Percentiles rank a stretch among this genome's conserved stretches.
Conservation (phyloP, 768 basidiomycete species). For the Lentinula sp. region DNA sequence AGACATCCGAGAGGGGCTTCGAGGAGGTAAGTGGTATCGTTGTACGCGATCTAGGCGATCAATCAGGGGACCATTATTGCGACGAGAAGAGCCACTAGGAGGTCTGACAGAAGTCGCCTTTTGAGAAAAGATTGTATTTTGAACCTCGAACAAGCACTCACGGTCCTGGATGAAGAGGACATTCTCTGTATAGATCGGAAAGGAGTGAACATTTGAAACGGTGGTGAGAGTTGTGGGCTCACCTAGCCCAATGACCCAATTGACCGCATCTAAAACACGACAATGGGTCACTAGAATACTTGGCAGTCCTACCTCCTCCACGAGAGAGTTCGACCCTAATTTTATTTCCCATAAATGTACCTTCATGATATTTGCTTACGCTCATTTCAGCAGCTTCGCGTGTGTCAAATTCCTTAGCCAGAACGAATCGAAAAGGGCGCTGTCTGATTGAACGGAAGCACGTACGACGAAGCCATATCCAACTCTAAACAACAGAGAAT, state of each 20-base stretch:
- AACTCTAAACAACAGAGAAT: constrained; percentile 38
- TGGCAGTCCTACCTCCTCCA: constrained; percentile 75
- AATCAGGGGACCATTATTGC: constrained; percentile 45
- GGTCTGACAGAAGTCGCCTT: constrained; percentile 9
- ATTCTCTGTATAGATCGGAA: constrained; percentile 48
- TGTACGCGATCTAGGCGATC: constrained; percentile 55
- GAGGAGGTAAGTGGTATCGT: constrained; percentile 23
- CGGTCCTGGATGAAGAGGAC: constrained; percentile 52
- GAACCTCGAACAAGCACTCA: constrained; percentile 27
- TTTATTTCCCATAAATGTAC: constrained; percentile 89
- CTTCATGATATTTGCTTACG: constrained; percentile 84
- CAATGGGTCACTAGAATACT: constrained; percentile 79
- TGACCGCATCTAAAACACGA: constrained; percentile 87
- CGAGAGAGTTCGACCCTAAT: constrained; percentile 84
- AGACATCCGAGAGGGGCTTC: neutral
- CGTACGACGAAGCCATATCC: constrained; percentile 90
- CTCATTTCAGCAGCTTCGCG: constrained; percentile 81
- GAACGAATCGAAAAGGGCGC: constrained; percentile 6
- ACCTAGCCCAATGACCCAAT: constrained; percentile 89
- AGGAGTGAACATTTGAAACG: neutral
- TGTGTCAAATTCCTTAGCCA: constrained; percentile 70
- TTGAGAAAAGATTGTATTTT: neutral
- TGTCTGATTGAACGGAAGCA: constrained; percentile 8
- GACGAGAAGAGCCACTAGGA: constrained; percentile 33
- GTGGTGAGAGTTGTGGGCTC: constrained; percentile 12